Conservation (phyloP, 2,329 filamentous ascomycete species). For the Verticillium isaacii region DNA sequence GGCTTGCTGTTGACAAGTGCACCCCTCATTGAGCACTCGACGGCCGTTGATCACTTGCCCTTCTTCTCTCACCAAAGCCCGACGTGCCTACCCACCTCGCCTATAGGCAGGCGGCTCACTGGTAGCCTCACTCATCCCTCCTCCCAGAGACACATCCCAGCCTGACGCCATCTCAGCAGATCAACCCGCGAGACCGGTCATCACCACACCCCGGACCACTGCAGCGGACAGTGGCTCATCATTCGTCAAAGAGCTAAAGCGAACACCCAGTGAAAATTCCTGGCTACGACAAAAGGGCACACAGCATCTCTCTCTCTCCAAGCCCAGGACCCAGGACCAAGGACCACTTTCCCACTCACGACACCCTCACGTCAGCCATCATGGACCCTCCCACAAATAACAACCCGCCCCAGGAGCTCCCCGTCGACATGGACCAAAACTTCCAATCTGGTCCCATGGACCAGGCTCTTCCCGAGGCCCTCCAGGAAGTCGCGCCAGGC, state of each 20-base stretch:
- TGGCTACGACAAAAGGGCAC: not conserved
- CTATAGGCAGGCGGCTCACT: not conserved
- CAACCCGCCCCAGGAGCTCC: not conserved
- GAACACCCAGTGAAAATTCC: not conserved
- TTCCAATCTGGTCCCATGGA: constrained; percentile 10
- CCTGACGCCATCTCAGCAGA: not conserved
- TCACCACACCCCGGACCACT: not conserved
- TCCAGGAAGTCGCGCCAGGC: constrained; percentile 13
- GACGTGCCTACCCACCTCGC: not conserved
- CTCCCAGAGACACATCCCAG: not conserved
- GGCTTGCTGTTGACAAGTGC: not conserved
- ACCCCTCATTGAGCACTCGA: not conserved
- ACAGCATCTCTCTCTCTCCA: not conserved
- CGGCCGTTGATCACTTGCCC: not conserved
- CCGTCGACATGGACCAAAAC: not conserved
- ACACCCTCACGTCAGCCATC: not conserved
- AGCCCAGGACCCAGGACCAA: not conserved
- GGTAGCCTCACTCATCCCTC: not conserved
- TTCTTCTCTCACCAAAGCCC: not conserved
- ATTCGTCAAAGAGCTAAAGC: not conserved
- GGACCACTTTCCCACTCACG: not conserved
- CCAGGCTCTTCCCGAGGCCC: constrained; percentile 11
- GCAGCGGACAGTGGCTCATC: not conserved
- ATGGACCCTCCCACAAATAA: not conserved
- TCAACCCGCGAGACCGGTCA: not conserved